Evolutionary conservation across 2,329 filamentous ascomycete species (phyloP), one percentile per base, ranked within the genome.

Genomic region (Apiospora koreana): DNA sequence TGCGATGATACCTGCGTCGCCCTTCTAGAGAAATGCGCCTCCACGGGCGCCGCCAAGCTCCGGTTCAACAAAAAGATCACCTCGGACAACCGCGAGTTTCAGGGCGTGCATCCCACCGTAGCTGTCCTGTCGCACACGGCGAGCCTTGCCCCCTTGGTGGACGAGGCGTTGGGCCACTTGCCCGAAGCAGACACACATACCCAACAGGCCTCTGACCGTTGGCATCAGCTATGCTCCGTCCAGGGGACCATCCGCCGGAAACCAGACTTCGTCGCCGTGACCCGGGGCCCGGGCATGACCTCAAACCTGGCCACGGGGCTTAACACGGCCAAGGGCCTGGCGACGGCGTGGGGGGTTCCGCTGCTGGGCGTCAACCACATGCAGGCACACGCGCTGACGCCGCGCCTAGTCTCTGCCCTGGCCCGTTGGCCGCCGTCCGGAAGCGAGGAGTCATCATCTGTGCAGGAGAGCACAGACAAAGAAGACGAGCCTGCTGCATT

Each of bases 1-100:
- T 96, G 95, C 86, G 95, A 98, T 82, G 95, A 98, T 83, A 97
- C 95, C 0, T 95, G 93, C 70, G 94, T 98, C 25, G 92, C 95
- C 41, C 82, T 98, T 65, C 86, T 98, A 48, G 89, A 93, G 69
- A 91, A 90, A 75, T 76, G 81, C 41, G 73, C 74, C 67, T 18
- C 69, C 8, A 67, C 62, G 10, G 76, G 75, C 68, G 69, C 80
- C 65, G 89, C 92, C 12, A 84, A 82, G 7, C 86, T 97, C 2
- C 89, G 92, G 75, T 97, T 94, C 83, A 91, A 97, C 79, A 86
- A 92, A 76, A 96, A 93, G 76, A 82, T 95, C 73, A 97, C 94
- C 0, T 92, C 93, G 6, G 91, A 97, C 80, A 94, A 93, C 79
- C 88, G 90, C 67, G 83, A 85, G 35, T 95, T 91, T 80, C 84